Conservation (phyloP, 192 early-diverging fungal species). For the Backusella sp. region DNA sequence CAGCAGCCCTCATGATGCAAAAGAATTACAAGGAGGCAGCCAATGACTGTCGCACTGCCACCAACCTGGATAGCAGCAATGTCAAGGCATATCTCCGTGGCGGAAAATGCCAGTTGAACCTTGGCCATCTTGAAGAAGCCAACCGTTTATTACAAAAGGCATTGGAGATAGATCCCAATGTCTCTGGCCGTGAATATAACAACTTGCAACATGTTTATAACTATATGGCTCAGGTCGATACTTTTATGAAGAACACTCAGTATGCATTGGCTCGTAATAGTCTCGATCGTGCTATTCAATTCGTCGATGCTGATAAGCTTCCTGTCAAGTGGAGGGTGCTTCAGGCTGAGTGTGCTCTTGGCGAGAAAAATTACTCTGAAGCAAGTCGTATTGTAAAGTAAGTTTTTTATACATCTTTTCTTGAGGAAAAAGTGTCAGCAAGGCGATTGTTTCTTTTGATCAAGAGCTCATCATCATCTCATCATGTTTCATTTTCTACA, state of each 20-base stretch:
- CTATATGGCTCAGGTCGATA: conserved; percentile 45
- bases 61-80: conserved; percentile 57
- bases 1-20: conserved; percentile 75
- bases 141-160: conserved; percentile 40
- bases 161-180: conserved; percentile 37
- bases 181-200: conserved; percentile 39
- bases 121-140: conserved; percentile 70
- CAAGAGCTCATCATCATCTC: neutral
- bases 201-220: conserved; percentile 41
- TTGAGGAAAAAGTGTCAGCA: no score
- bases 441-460: neutral
- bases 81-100: conserved; percentile 67
- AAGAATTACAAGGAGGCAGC: conserved; percentile 58
- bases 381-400: conserved; percentile 61
- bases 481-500: neutral
- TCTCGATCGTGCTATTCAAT: conserved; percentile 43
- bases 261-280: conserved; percentile 44
- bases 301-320: conserved; percentile 34
- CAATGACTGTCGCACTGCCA: conserved; percentile 60
- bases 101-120: conserved; percentile 69
- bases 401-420: neutral
- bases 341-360: conserved; percentile 64
- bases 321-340: conserved; percentile 66
- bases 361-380: conserved; percentile 58
- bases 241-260: conserved; percentile 47